phyloP scores from a whole-genome alignment of 495 filamentous ascomycete genomes.

The Penicillium verhagenii region DNA sequence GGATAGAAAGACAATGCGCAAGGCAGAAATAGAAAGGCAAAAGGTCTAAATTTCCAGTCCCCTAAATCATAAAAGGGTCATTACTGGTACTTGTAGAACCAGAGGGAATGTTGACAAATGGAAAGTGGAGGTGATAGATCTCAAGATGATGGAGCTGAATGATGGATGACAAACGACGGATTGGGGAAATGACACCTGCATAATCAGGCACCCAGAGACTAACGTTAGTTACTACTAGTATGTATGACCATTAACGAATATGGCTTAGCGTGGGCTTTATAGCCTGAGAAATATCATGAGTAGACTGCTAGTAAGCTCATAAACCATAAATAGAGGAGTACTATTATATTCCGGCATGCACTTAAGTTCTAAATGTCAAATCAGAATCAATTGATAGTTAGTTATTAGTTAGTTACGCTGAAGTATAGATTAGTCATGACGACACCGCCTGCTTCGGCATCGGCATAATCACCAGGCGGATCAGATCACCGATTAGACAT shows the following conservation, averaged over 20 bases:
- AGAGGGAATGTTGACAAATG: not conserved
- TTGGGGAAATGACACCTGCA: conserved; percentile 7
- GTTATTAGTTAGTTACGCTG: not conserved
- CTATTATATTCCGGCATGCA: not conserved
- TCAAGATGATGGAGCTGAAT: not conserved
- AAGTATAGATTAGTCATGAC: conserved; percentile 11
- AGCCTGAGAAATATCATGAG: not conserved
- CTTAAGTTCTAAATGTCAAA: not conserved
- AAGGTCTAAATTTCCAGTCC: not conserved
- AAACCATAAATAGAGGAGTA: too few species aligned
- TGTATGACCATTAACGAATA: not conserved
- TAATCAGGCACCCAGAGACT: not conserved
- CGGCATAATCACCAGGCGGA: conserved; percentile 29
- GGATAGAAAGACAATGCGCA: not conserved
- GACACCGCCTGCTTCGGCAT: conserved; percentile 28
- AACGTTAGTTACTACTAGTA: too few species aligned
- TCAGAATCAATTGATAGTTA: too few species aligned
- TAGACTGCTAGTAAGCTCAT: too few species aligned
- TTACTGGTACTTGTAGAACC: not conserved
- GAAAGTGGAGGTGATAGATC: not conserved
- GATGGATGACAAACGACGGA: conserved; percentile 17
- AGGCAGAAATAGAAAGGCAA: not conserved
- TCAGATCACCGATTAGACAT: conserved; percentile 25
- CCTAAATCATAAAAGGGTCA: not conserved
- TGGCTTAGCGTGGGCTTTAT: not conserved